These are phyloP conservation scores for Exophiala oligosperma DNA, from an alignment of 2,329 filamentous ascomycete species.

Conservation along the genomic window DNA sequence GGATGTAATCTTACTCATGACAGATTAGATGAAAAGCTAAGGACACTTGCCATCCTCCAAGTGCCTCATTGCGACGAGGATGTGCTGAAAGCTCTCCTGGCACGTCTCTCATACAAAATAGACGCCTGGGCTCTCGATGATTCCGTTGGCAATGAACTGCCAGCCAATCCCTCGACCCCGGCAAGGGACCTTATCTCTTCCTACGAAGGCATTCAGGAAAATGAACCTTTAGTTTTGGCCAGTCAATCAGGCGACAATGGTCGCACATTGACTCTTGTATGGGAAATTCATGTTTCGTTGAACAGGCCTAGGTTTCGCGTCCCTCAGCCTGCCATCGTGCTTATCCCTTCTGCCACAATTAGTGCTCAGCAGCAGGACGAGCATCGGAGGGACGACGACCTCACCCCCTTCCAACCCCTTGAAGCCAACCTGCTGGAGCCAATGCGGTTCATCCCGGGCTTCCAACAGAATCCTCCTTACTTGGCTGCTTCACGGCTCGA, in stretches of 20 bases:
- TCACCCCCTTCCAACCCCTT: slow-evolving; percentile 56
- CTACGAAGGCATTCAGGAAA: slow-evolving; percentile 37
- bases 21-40: slow-evolving; percentile 56
- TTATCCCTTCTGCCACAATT: slow-evolving; percentile 42
- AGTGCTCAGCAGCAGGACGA: slow-evolving; percentile 39
- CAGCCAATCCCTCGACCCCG: slow-evolving; percentile 27
- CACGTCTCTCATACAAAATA: slow-evolving; percentile 50
- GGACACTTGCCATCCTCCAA: slow-evolving; percentile 52
- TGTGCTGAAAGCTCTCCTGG: slow-evolving; percentile 49
- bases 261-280: slow-evolving; percentile 41
- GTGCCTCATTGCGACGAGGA: slow-evolving; percentile 51
- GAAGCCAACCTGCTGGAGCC: slow-evolving; percentile 59
- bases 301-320: slow-evolving; percentile 52
- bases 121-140: slow-evolving; percentile 47
- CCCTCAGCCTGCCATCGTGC: slow-evolving; percentile 57
- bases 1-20: slow-evolving; percentile 48
- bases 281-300: slow-evolving; percentile 45
- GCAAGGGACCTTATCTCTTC: slow-evolving; percentile 46
- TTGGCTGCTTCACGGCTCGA: slow-evolving; percentile 59
- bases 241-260: slow-evolving; percentile 43
- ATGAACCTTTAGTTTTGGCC: slow-evolving; percentile 47
- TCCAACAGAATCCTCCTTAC: slow-evolving; percentile 50
- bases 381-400: slow-evolving; percentile 49
- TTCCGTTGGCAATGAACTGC: slow-evolving; percentile 37
- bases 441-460: slow-evolving; percentile 50